Evolutionary conservation across 768 basidiomycete genomes (phyloP).

Genomic region (Termitomyces sp.): DNA sequence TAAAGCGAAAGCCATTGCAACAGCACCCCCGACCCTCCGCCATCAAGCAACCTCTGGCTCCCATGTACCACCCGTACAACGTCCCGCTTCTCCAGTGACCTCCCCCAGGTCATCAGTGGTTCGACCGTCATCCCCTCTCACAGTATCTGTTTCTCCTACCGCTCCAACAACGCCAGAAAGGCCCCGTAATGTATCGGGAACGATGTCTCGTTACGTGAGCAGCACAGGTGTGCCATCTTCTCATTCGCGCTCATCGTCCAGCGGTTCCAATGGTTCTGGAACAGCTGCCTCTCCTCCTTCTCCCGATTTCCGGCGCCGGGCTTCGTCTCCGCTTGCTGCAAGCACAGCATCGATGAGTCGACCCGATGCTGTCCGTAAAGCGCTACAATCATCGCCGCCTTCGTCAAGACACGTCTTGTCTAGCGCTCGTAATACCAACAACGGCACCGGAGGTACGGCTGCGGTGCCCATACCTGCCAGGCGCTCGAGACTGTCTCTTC

Average conservation of each 20-base stretch:
- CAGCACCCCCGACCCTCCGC: constrained; percentile 70
- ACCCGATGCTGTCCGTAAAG: constrained; percentile 30
- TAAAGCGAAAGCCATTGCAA: constrained; percentile 80
- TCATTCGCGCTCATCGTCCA: constrained; percentile 35
- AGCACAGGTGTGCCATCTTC: constrained; percentile 21
- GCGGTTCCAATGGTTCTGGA: constrained; percentile 27
- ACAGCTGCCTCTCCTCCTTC: constrained; percentile 36
- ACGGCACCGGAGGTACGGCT: constrained; percentile 14
- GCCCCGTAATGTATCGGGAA: constrained; percentile 23
- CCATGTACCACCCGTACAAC: constrained; percentile 45
- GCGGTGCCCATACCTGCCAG: constrained; percentile 31
- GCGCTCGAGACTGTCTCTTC: constrained; percentile 38
- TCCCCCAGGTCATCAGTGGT: constrained; percentile 29
- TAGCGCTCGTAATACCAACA: constrained; percentile 21
- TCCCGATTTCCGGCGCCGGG: constrained; percentile 35
- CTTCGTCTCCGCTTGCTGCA: constrained; percentile 43
- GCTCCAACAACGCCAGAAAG: constrained; percentile 36
- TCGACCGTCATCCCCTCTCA: constrained; percentile 44
- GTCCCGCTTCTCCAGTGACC: constrained; percentile 35
- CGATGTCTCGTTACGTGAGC: constrained; percentile 40
- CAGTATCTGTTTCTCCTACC: constrained; percentile 42
- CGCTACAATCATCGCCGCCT: constrained; percentile 31
- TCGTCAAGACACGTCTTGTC: constrained; percentile 25
- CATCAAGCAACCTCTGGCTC: constrained; percentile 79
- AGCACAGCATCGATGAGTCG: constrained; percentile 24